Evolutionary conservation across 2,329 filamentous ascomycete species (phyloP).

Genomic region (Phaeosphaeriaceae sp.): DNA sequence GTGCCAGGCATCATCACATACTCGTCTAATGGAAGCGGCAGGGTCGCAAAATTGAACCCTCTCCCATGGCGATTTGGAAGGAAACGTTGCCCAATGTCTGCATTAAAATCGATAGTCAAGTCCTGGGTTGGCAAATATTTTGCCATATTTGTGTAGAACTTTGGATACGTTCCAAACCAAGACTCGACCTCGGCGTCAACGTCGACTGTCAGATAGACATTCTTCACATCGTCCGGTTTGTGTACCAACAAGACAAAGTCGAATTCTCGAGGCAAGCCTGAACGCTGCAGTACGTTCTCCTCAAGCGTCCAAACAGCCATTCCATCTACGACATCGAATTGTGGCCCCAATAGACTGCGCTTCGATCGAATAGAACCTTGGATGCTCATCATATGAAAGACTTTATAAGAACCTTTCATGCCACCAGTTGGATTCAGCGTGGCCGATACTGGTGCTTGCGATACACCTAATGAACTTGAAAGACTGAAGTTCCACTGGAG

Average conservation of each 20-base stretch:
- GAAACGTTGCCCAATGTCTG: slow-evolving; percentile 54
- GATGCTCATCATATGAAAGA: slow-evolving; percentile 59
- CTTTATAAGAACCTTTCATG: slow-evolving; percentile 50
- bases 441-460: slow-evolving; percentile 52
- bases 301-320: slow-evolving; percentile 59
- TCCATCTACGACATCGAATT: slow-evolving; percentile 52
- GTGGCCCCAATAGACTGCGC: slow-evolving; percentile 41
- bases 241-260: slow-evolving; percentile 59
- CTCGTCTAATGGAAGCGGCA: slow-evolving; percentile 51
- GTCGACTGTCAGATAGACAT: slow-evolving; percentile 50
- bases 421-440: slow-evolving; percentile 52
- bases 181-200: slow-evolving; percentile 52
- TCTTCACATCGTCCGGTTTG: slow-evolving; percentile 51
- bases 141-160: slow-evolving; percentile 47
- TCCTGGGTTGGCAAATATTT: slow-evolving; percentile 49
- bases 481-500: slow-evolving; percentile 58
- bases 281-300: slow-evolving; percentile 57
- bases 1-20: slow-evolving; percentile 56
- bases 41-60: slow-evolving; percentile 56
- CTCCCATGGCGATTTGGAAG: slow-evolving; percentile 40
- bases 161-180: slow-evolving; percentile 52
- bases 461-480: slow-evolving; percentile 55
- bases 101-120: slow-evolving; percentile 48
- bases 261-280: slow-evolving; percentile 58
- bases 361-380: slow-evolving; percentile 55